Percentiles rank a stretch among this genome's conserved stretches.
Evolutionary conservation across 176 grass and related monocot genomes (phyloP).

Genomic region (Aegilops speltoides): DNA sequence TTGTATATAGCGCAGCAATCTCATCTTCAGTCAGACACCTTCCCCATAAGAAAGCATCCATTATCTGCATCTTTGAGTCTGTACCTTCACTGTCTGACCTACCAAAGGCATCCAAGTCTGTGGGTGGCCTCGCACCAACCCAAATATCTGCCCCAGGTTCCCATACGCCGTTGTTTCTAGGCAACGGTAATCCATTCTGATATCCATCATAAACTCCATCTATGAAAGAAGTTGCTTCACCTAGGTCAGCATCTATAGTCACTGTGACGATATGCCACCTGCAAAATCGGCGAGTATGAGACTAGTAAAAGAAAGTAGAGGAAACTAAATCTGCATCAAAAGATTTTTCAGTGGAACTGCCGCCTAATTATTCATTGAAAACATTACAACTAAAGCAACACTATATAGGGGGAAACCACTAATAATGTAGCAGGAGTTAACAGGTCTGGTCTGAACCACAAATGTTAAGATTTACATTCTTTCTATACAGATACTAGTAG

Average conservation of each 20-base stretch:
- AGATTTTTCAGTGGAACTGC: background rate
- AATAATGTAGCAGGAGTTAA: slow-evolving; percentile 20
- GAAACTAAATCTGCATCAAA: background rate
- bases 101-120: slow-evolving; percentile 97
- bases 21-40: slow-evolving; percentile 95
- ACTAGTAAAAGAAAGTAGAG: slow-evolving; percentile 9
- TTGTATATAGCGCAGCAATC: slow-evolving; percentile 68
- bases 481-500: background rate
- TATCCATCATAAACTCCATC: slow-evolving; percentile 90
- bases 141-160: slow-evolving; percentile 84
- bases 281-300: slow-evolving; percentile 35
- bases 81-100: slow-evolving; percentile 93
- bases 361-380: background rate
- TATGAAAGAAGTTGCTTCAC: slow-evolving; percentile 92
- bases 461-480: background rate
- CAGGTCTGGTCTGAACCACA: slow-evolving; percentile 20
- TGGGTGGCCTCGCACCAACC: slow-evolving; percentile 84
- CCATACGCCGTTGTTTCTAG: slow-evolving; percentile 66
- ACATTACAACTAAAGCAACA: slow-evolving; percentile 15
- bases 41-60: slow-evolving; percentile 98
- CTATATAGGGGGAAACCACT: background rate
- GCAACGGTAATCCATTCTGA: slow-evolving; percentile 83
- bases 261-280: slow-evolving; percentile 99
- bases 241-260: slow-evolving; percentile 91
- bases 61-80: slow-evolving; percentile 97